Base-by-base conservation (phyloP, 805 yeast species). In the Yarrowia keelungensis region DNA sequence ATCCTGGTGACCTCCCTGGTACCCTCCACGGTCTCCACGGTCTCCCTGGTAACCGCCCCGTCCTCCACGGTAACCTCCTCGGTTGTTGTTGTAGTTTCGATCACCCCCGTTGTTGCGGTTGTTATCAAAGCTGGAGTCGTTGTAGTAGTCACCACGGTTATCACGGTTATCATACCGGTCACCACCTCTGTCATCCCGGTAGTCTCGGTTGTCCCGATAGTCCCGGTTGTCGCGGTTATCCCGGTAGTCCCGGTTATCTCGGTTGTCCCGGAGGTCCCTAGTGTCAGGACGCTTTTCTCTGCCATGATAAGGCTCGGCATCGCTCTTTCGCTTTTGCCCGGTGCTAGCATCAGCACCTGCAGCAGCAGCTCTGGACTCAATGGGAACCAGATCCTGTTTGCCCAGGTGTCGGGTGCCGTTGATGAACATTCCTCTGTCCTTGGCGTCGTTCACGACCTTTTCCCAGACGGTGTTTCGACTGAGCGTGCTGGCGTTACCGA, bases 401-500 rank as follows among this genome's bases (percentile, higher is more conserved):
- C 51, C n/a, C 7, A 59, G 22, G 11, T 45, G 35, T 12, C 45
- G 26, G 50, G n/a, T 45, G 15, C 41, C 65, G 7, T 59, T 51
- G 15, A 32, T 11, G 3, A 59, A 35, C 65, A 59, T 59, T 32
- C 35, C 32, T 45, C 65, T n/a, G 42, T 35, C 2, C n/a, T 15
- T 19, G 46, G 75, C 74, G 41, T 73, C 74, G 26, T 78, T 76
- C 10, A 93, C 83, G 65, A 95, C 80, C 69, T 85, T 82, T 36
- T 77, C 79, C 99, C 99, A 95, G 0, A 92, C 86, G 32, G 81
- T 81, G 75, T 92, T 89, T 67, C 85, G 79, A 8, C 76, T 73
- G 72, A 94, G 83, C 0, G 96, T 87, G n/a, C 82, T 80, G 39
- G 83, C 85, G 73, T 90, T 88, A 22, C 99, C 99, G 15, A 96